Base-by-base conservation (phyloP, 2,329 filamentous ascomycete genomes). In the Venturia oleaginea region DNA sequence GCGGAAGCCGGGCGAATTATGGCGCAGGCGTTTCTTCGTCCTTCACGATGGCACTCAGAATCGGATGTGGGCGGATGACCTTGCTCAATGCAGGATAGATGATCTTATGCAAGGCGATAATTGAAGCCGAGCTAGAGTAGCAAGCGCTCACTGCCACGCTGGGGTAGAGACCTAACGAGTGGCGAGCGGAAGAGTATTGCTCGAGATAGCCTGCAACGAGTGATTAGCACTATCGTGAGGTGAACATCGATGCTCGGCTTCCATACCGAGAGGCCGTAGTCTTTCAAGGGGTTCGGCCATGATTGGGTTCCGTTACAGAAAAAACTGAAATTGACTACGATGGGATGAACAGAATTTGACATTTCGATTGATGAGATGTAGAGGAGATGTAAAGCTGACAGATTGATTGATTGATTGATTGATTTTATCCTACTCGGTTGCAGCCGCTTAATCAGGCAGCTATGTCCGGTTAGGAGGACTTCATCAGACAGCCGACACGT, bases 1-100 rank as follows among this genome's bases (percentile, higher is more conserved):
- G 69, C 4, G 77, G 75, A 3, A 81, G 72, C 27, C 77, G 76
- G 10, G 72, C 78, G 59, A 79, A 81, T 67, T 77, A 78, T 0
- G 78, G 72, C 0, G 76, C 67, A 55, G 72, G 71, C 22, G 69
- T 75, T 62, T 72, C 75, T 68, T 80, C 78, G 22, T 73, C 70
- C 7, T 78, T 67, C 0, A 76, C 73, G 17, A 81, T 75, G 17
- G 76, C 76, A 37, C 76, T 78, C 17, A 82, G 74, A 32, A 73
- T 73, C 4, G 77, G 72, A 67, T 81, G 78, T 59, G 76, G 68
- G 4, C 67, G 68, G 46, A 81, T 75, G 37, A 79, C 71, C 34
- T 69, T 55, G 34, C 66, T 67, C 27, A 72, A 65, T 46, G 78
- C 76, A n/a, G 66, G 67, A 65, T 74, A 78, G 13, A 80, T 65